Conservation (phyloP, 1,284 basidiomycete genomes). For the Ceratobasidium sp. region DNA sequence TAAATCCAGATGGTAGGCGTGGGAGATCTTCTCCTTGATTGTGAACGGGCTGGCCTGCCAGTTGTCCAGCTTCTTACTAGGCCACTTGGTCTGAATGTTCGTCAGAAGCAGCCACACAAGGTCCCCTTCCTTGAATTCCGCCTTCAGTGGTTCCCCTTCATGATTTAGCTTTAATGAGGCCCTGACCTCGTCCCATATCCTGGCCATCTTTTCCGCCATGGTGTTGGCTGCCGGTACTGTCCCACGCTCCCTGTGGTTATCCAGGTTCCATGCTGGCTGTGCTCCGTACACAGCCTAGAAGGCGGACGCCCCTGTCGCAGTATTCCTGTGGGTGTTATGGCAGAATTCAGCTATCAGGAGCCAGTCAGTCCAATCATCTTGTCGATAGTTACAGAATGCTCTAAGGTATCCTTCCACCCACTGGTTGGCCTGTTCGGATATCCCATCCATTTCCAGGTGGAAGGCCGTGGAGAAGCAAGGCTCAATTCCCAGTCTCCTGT, state of each 20-base stretch:
- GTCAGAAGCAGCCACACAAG: background rate
- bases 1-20: constrained; percentile 19
- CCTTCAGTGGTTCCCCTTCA: too few relatives aligned
- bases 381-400: constrained; percentile 46
- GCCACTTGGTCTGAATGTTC: background rate
- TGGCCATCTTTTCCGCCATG: too few relatives aligned
- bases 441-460: background rate
- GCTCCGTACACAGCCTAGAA: background rate
- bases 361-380: constrained; percentile 32
- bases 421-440: background rate
- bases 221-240: too few relatives aligned
- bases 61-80: constrained; percentile 9
- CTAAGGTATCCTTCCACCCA: constrained; percentile 11
- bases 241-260: background rate
- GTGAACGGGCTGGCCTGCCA: too few relatives aligned
- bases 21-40: constrained; percentile 2
- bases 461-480: constrained; percentile 48
- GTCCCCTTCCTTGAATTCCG: too few relatives aligned
- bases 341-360: too few relatives aligned
- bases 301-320: background rate
- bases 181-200: too few relatives aligned
- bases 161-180: too few relatives aligned
- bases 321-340: constrained; percentile 28
- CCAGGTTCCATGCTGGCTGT: background rate
- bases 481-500: constrained; percentile 48